Base-by-base conservation (phyloP, 2,329 filamentous ascomycete genomes). In the Diaporthe velutina region DNA sequence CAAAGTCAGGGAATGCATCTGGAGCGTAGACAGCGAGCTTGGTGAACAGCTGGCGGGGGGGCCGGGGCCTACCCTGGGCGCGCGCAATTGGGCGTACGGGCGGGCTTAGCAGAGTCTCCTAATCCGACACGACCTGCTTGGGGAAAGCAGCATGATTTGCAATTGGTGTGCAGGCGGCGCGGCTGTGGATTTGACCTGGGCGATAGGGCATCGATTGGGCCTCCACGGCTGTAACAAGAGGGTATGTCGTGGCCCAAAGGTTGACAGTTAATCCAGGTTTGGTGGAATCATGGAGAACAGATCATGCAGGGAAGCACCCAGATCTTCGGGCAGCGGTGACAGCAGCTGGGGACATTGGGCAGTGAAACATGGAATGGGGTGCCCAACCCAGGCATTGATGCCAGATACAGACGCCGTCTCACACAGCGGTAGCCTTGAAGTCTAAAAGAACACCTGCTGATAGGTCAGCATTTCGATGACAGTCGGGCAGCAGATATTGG, bases 381-480 rank as follows among this genome's bases (percentile, higher is more conserved):
- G 74, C 74, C 74, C 73, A 76, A 76, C 74, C 61, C 54, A 76
- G 73, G 74, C 74, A 76, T 76, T 76, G 74, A 76, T 76, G 74
- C 74, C 74, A 76, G 73, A 76, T 74, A 70, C 60, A 66, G 64
- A 72, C 45, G 60, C 67, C 68, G 73, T 76, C 74, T 76, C 72
- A 74, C 68, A 74, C 64, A 33, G 55, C 25, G 66, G 45, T 70
- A 52, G 42, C 60, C 52, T 54, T 58, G 48, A 60, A 57, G 42
- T 70, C 61, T 64, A 74, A 74, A 74, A 40, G n/a, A 57, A 42
- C 13, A 38, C 42, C 72, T 25, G 30, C 17, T 74, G 68, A 74
- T 76, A 74, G 54, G 73, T 42, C 74, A 70, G 30, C 33, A 38
- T 25, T 40, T 38, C 66, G 30, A 42, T 54, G 38, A 66, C 35